These are phyloP conservation scores for Suillus alpinus DNA, from an alignment of 768 basidiomycete genomes.

Conservation along the genomic window DNA sequence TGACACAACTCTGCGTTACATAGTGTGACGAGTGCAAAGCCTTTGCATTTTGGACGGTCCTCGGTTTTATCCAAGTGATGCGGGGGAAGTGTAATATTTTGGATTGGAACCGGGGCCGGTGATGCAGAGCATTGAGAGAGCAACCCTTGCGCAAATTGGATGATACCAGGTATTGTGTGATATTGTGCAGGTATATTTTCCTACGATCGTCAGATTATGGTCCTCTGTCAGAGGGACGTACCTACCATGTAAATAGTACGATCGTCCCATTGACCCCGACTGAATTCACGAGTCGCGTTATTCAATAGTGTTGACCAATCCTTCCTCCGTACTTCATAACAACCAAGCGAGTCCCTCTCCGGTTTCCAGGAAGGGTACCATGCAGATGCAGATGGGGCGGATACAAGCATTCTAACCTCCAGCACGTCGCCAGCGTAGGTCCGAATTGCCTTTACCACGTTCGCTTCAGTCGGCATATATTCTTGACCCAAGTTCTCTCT, in stretches of 20 bases:
- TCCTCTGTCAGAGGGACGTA: neutral
- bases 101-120: conserved; percentile 33
- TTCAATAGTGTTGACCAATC: conserved; percentile 34
- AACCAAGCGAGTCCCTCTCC: conserved; percentile 38
- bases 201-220: conserved; percentile 33
- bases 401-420: conserved; percentile 62
- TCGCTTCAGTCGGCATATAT: conserved; percentile 35
- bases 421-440: conserved; percentile 41
- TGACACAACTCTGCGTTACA: conserved; percentile 37
- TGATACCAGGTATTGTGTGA: conserved; percentile 50
- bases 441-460: conserved; percentile 61
- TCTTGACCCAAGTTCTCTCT: conserved; percentile 18
- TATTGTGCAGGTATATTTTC: conserved; percentile 65
- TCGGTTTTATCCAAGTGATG: conserved; percentile 63
- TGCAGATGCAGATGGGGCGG: conserved; percentile 36
- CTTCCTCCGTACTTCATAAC: conserved; percentile 65
- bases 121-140: conserved; percentile 16
- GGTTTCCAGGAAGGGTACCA: conserved; percentile 35
- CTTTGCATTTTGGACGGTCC: conserved; percentile 60
- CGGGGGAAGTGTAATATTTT: conserved; percentile 54
- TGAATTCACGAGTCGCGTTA: conserved; percentile 23
- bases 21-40: conserved; percentile 72
- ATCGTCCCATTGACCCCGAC: conserved; percentile 56
- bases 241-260: conserved; percentile 65
- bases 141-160: conserved; percentile 41